A percentile compares a stretch with the other conserved stretches of the same genome.
These are phyloP conservation scores for Lizonia empirigonia DNA, from an alignment of 2,329 filamentous ascomycete genomes.

Conservation along the genomic window DNA sequence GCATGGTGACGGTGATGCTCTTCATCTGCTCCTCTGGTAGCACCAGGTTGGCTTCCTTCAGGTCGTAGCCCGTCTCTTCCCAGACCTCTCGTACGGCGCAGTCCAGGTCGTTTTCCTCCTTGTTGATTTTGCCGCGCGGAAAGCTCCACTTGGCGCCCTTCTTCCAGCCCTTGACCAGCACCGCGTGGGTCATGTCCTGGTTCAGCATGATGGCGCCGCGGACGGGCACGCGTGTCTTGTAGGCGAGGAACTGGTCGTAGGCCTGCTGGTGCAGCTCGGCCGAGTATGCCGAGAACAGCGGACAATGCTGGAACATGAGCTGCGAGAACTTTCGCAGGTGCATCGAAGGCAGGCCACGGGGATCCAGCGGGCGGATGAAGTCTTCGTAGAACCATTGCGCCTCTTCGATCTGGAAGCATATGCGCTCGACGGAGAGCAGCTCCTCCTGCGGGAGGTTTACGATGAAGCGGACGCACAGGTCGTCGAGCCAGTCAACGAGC, in stretches of 20 bases:
- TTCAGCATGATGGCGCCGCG: slow-evolving; percentile 93
- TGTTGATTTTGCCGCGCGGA: slow-evolving; percentile 96
- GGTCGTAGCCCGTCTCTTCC: slow-evolving; percentile 92
- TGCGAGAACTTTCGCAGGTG: slow-evolving; percentile 84
- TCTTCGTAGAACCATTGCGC: slow-evolving; percentile 99
- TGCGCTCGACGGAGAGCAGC: slow-evolving; percentile 84
- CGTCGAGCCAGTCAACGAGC: slow-evolving; percentile 96
- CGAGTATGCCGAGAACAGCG: slow-evolving; percentile 81
- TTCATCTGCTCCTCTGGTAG: slow-evolving; percentile 72
- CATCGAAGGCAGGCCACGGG: slow-evolving; percentile 79
- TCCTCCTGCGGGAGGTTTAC: slow-evolving; percentile 95
- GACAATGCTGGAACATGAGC: slow-evolving; percentile 92
- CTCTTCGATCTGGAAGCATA: slow-evolving; percentile 98
- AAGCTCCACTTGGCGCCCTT: slow-evolving; percentile 97
- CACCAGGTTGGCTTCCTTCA: slow-evolving; percentile 76
- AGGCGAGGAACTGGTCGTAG: slow-evolving; percentile 89
- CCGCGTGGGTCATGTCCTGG: slow-evolving; percentile 87
- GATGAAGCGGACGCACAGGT: slow-evolving; percentile 96
- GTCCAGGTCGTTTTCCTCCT: slow-evolving; percentile 90
- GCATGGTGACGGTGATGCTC: slow-evolving; percentile 85
- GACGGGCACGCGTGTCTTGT: slow-evolving; percentile 94
- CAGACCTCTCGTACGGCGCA: slow-evolving; percentile 94
- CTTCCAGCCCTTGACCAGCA: slow-evolving; percentile 98
- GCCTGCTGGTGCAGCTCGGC: slow-evolving; percentile 78
- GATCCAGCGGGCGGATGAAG: slow-evolving; percentile 90